Evolutionary conservation across 2,329 filamentous ascomycete genomes (phyloP), one percentile per base, ranked within the genome.

Genomic region (Clarireedia paspali): DNA sequence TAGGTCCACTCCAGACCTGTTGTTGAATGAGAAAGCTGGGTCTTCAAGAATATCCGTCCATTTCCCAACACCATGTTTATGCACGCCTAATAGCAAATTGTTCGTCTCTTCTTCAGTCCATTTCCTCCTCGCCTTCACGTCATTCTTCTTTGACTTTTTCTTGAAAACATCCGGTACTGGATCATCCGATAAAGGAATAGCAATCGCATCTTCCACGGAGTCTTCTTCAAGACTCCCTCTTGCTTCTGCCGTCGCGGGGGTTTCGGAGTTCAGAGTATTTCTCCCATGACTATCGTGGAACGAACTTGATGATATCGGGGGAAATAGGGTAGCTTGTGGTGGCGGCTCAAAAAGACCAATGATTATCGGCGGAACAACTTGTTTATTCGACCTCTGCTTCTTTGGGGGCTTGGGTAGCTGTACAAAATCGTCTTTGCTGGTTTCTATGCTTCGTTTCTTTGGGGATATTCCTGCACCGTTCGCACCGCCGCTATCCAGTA

Each of bases 101-200:
- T 80, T 83, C 1, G 83, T 86, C 67, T 86, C 83, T 56, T 82
- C 77, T 59, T 85, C 81, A 0, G 81, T 80, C 83, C 83, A 86
- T 62, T 83, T 84, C 52, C 78, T 75, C 57, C 83, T 74, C 1
- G 80, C 77, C 63, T 82, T 84, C 6, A 78, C 75, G 7, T 78
- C 75, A 10, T 78, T 77, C 45, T 79, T 76, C 63, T 80, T 75
- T 14, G 44, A 45, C 34, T 47, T 47, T 20, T 75, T 9, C 77
- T 74, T 10, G 78, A 77, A 14, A 17, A 23, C 42, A 17, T 46
- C 23, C 23, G 5, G 17, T 15, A 6, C 39, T 5, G 39, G 39
- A n/a, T 7, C 39, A 46, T 23, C 42, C 6, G n/a, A 23, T 15
- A 12, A 24, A 10, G 42, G 17, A 2, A 14, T 5, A 46, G 12